Evolutionary conservation across 139 green algal genomes (phyloP).

Genomic region (Micractinium sp.): DNA sequence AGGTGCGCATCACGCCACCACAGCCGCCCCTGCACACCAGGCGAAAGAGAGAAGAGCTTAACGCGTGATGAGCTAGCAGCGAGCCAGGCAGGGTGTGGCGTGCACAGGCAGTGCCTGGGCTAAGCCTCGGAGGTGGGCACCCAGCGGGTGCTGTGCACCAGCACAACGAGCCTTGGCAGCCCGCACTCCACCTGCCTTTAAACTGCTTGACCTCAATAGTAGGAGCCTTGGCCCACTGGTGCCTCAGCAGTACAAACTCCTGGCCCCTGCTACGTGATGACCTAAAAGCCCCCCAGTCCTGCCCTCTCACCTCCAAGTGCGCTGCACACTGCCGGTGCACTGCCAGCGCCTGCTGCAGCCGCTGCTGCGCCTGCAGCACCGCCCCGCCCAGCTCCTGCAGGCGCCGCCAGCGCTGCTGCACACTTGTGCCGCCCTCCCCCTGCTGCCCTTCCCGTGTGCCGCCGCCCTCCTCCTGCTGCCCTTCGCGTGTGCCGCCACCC

Average conservation of each 20-base stretch:
- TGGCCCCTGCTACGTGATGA: too few relatives aligned
- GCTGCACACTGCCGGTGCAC: neutral
- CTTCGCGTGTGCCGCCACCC: neutral
- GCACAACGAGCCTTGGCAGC: too few relatives aligned
- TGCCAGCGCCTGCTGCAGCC: neutral
- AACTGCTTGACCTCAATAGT: too few relatives aligned
- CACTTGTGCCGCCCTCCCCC: neutral
- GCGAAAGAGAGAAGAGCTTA: neutral
- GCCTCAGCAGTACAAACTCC: too few relatives aligned
- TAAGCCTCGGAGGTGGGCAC: neutral
- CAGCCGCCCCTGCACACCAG: conserved; percentile 5
- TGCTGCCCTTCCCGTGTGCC: too few relatives aligned
- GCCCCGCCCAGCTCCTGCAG: neutral
- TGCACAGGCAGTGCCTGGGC: neutral
- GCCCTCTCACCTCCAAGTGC: neutral
- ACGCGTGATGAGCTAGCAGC: neutral
- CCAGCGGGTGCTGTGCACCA: neutral
- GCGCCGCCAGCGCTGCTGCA: neutral
- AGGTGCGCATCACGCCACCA: conserved; percentile 27
- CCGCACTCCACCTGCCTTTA: too few relatives aligned
- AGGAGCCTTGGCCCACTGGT: too few relatives aligned
- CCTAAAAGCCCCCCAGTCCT: too few relatives aligned
- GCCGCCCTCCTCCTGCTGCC: neutral
- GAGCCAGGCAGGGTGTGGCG: neutral
- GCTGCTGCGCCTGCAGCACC: neutral